phyloP scores from a whole-genome alignment of 2,329 filamentous ascomycete species.

The Phaeoacremonium minimum region DNA sequence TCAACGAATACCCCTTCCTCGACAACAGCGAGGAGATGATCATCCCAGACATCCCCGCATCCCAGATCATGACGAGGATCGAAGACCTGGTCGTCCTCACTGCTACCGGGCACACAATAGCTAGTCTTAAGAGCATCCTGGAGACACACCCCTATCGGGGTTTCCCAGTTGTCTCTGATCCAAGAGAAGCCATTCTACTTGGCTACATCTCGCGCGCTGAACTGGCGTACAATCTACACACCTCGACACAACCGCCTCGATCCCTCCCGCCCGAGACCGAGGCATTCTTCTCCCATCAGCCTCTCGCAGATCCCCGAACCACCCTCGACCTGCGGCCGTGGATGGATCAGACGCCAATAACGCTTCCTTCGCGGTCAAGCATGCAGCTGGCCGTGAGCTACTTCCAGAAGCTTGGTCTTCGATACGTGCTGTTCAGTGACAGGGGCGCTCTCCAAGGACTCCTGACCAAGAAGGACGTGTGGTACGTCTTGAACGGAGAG shows the following conservation, averaged over 20 bases:
- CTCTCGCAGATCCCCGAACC: conserved; percentile 69
- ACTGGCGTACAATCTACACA: conserved; percentile 73
- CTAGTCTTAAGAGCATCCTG: conserved; percentile 67
- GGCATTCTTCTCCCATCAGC: conserved; percentile 79
- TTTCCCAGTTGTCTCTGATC: conserved; percentile 83
- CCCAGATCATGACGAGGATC: conserved; percentile 85
- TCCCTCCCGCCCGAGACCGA: conserved; percentile 67
- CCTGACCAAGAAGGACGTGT: conserved; percentile 95
- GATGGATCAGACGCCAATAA: conserved; percentile 99
- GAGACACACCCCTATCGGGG: conserved; percentile 75
- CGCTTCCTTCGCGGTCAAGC: conserved; percentile 69
- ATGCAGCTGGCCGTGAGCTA: conserved; percentile 86
- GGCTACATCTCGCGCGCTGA: conserved; percentile 95
- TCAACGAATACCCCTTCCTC: conserved; percentile 92
- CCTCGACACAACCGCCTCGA: conserved; percentile 51
- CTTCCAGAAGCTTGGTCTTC: conserved; percentile 89
- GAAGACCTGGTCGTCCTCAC: conserved; percentile 88
- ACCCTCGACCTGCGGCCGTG: conserved; percentile 88
- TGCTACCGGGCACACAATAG: conserved; percentile 82
- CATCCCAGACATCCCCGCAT: conserved; percentile 80
- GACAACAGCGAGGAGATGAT: conserved; percentile 77
- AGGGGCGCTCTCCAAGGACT: conserved; percentile 77
- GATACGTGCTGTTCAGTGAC: conserved; percentile 86
- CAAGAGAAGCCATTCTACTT: conserved; percentile 71
- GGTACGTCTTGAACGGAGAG: conserved; percentile 82